Base-by-base conservation (phyloP, 148 eudicot species). In the Dysphania ambrosioides region DNA sequence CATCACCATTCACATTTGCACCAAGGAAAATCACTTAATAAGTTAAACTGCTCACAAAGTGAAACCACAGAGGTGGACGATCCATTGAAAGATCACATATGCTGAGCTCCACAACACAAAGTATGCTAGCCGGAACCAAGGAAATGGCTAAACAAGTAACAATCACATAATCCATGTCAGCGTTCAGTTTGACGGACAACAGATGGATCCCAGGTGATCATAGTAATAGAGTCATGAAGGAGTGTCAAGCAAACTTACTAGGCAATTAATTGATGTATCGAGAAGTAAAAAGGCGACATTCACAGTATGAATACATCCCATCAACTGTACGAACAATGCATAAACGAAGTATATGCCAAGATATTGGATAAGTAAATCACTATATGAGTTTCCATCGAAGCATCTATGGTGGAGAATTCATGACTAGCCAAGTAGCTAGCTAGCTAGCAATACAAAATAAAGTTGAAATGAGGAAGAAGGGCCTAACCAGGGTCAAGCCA, bases 271-370 rank as follows among this genome's bases (percentile, higher is more conserved):
- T 40, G 82, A 71, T 32, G 92, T 80, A 36, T 93, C 98, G 31
- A 92, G 80, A 74, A 93, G 87, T 68, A 93, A 83, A 70, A 85
- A 81, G 51, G 64, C 83, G 16, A 82, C 73, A 78, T 93, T 93
- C 55, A 88, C 76, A 16, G 86, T 81, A 83, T 93, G 97, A 90
- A 89, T 93, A 72, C 83, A 81, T 61, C 90, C 87, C 78, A 85
- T 81, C 75, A 89, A 58, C 93, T 93, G 92, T 49, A 76, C 51
- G 51, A 41, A 62, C 72, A 36, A 64, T 31, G n/a, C n/a, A n/a
- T n/a, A n/a, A 31, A 70, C 0, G 12, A 0, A 24, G 8, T 26
- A 16, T 12, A 69, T 38, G 8, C 42, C 4, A 38, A 38, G 42
- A 38, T 3, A 38, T 38, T 8, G 8, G 8, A 38, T n/a, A n/a